Evolutionary conservation across 2,329 filamentous ascomycete species (phyloP).

Genomic region (Aureobasidium sp.): DNA sequence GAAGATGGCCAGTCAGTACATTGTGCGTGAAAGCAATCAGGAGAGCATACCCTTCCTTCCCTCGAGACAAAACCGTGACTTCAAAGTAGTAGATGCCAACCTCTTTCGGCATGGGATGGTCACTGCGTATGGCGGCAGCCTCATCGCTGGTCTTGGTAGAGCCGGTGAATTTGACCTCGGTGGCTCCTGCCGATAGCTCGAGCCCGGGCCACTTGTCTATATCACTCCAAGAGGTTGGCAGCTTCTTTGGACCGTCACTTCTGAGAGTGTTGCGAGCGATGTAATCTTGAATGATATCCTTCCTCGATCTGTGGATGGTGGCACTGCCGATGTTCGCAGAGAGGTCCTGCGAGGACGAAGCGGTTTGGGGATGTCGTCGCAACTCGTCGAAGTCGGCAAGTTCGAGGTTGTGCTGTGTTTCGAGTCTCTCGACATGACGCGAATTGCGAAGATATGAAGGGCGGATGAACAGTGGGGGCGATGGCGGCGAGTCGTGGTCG

Average conservation of each 20-base stretch:
- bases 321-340: slow-evolving; percentile 50
- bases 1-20: slow-evolving; percentile 13
- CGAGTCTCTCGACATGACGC: slow-evolving; percentile 66
- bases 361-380: background rate
- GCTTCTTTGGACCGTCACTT: slow-evolving; percentile 51
- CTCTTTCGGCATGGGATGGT: slow-evolving; percentile 78
- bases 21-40: background rate
- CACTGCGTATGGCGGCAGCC: slow-evolving; percentile 70
- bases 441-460: slow-evolving; percentile 77
- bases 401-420: slow-evolving; percentile 55
- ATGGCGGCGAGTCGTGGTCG: background rate
- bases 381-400: slow-evolving; percentile 24
- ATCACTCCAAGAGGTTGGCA: slow-evolving; percentile 77
- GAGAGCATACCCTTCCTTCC: slow-evolving; percentile 53
- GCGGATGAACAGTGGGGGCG: slow-evolving; percentile 55
- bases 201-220: slow-evolving; percentile 64
- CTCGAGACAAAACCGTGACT: slow-evolving; percentile 55
- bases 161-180: slow-evolving; percentile 57
- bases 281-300: slow-evolving; percentile 65
- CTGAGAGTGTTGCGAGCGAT: slow-evolving; percentile 61
- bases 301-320: slow-evolving; percentile 56
- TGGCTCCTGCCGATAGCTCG: slow-evolving; percentile 64
- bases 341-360: slow-evolving; percentile 27
- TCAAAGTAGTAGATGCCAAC: slow-evolving; percentile 96
- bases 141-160: slow-evolving; percentile 56